Evolutionary conservation across 257 asterid species (phyloP).

Genomic region (Linderniella brevidens): DNA sequence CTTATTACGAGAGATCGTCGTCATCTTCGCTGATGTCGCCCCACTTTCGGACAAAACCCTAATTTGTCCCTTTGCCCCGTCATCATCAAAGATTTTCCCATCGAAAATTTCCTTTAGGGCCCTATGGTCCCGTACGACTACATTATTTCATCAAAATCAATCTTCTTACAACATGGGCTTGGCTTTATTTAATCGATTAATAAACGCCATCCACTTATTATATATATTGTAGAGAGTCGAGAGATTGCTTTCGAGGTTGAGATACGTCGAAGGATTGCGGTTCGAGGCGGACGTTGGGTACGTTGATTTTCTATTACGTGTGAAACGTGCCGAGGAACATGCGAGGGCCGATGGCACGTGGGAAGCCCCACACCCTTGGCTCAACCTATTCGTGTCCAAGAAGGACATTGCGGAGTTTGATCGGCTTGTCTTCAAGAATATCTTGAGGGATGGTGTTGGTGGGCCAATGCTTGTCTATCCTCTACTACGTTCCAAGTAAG

Average conservation of each 20-base stretch:
- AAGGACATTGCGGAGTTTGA: conserved; percentile 42
- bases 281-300: conserved; percentile 34
- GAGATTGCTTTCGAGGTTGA: conserved; percentile 26
- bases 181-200: too few relatives aligned
- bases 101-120: too few relatives aligned
- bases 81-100: too few relatives aligned
- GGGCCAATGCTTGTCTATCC: conserved; percentile 90
- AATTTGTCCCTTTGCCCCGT: too few relatives aligned
- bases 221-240: conserved; percentile 44
- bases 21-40: too few relatives aligned
- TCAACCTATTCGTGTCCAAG: conserved; percentile 66
- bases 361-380: conserved; percentile 99
- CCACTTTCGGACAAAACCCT: too few relatives aligned
- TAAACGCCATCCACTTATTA: too few relatives aligned
- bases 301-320: conserved; percentile 57
- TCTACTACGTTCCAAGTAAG: conserved; percentile 71
- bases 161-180: too few relatives aligned
- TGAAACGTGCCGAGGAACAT: conserved; percentile 49
- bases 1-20: too few relatives aligned
- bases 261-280: conserved; percentile 19
- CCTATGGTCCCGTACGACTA: too few relatives aligned
- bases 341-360: conserved; percentile 70
- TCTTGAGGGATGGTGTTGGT: conserved; percentile 62
- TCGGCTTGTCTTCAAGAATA: conserved; percentile 46
- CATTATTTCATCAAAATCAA: too few relatives aligned